Base-by-base conservation (phyloP, 441 rosid species). In the Oxalis stricta region DNA sequence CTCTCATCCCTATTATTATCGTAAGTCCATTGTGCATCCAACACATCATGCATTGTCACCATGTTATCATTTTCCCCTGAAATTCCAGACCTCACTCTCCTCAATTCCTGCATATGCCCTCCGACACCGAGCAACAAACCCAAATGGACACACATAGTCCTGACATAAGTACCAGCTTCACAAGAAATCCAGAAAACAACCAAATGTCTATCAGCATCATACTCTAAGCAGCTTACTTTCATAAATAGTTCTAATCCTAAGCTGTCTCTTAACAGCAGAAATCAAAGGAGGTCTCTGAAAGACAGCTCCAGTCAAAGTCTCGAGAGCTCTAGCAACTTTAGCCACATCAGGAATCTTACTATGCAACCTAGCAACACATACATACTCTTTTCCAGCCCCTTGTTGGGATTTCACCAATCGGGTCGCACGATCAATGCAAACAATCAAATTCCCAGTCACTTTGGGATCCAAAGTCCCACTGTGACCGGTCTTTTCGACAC, bases 111-210 rank as follows among this genome's bases (percentile, higher is more conserved):
- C 96, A 87, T 83, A 76, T 84, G 94, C 35, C 69, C 89, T 33
- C 96, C 96, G 12, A 84, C 95, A 11, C 97, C 97, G 34, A 87
- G 79, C 58, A 87, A 47, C 50, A 87, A 51, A 7, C 97, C 97
- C 70, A 87, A 71, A 52, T 87, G 97, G 41, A 87, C 95, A 53
- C 97, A 84, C 84, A 76, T 38, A 0, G 97, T 87, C 72, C 93
- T 81, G 14, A 87, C 89, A 41, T 87, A 84, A 7, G 97, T 87
- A 15, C 97, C 97, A 0, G 97, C 97, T 66, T 87, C 97, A 19
- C 95, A 87, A 14, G 95, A 84, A 60, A 87, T 81, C 97, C 97
- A 87, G 33, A 87, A 87, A 10, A 84, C 97, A 46, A 83, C 87
- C 64, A 87, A 73, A 65, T 87, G 89, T 52, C 70, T 75, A 47